phyloP scores from a whole-genome alignment of 2,329 filamentous ascomycete genomes.

The Aspergillus sp. region DNA sequence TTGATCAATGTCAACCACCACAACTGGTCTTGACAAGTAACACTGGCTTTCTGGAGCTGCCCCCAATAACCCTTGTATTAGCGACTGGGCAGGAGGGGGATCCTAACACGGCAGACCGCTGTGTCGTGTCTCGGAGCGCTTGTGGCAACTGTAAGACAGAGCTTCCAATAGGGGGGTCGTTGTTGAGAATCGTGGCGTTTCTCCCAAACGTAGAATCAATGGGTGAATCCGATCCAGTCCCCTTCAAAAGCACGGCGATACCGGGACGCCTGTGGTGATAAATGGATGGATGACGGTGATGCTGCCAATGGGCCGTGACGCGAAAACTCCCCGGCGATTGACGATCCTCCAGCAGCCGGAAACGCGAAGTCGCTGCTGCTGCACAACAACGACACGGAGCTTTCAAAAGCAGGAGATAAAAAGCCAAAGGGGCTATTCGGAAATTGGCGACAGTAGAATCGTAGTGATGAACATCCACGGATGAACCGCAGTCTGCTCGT shows the following conservation, averaged over 20 bases:
- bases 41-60: neutral
- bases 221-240: neutral
- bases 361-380: constrained; percentile 14
- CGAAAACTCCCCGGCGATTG: constrained; percentile 9
- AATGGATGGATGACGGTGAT: neutral
- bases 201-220: neutral
- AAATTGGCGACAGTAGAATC: neutral
- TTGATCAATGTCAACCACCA: neutral
- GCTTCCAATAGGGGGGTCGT: neutral
- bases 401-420: neutral
- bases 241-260: neutral
- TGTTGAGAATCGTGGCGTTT: neutral
- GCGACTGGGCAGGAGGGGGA: neutral
- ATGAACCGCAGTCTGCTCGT: too few species aligned
- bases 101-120: neutral
- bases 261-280: neutral
- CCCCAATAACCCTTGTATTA: neutral
- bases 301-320: constrained; percentile 9
- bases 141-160: constrained; percentile 2
- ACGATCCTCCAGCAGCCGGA: constrained; percentile 9
- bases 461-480: neutral
- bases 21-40: neutral
- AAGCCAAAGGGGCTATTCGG: too few species aligned
- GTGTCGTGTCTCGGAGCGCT: neutral
- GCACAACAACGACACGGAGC: neutral